Evolutionary conservation across 2,329 filamentous ascomycete species (phyloP), one percentile per base, ranked within the genome.

Genomic region (Orbilia brochopaga): DNA sequence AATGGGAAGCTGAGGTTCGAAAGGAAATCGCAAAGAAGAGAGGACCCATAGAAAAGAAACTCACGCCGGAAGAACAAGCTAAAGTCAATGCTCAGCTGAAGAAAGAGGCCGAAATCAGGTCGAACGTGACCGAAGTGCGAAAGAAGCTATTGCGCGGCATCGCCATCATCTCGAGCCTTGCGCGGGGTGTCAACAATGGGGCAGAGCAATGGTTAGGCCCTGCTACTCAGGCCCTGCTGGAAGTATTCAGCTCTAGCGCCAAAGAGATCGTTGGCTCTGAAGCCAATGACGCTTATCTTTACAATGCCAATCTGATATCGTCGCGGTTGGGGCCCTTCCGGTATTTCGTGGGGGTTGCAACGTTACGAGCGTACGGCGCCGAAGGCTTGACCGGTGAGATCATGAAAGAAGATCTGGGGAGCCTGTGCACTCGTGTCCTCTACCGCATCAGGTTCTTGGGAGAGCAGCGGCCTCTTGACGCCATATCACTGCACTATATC

Each of bases 1-100:
- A 96, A 80, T 99, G 95, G 94, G 94, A 99, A 80, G 90, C 93
- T 78, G 94, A 99, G 74, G 83, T 99, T 6, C 85, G 92, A 65
- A 85, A 87, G 42, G 91, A 97, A 76, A 81, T 99, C 44, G 92
- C 92, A n/a, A 85, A 90, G 78, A 99, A 97, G 82, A 96, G 93
- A 79, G 93, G 93, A 0, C 79, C 81, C 51, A 86, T 90, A 70
- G 87, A 91, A 76, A 93, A 92, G 81, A 99, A 97, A 80, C 86
- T 97, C 8, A 94, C 91, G 0, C 81, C 90, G 0, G 94, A 97
- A 37, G 93, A 99, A 77, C 88, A 89, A 75, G 86, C 88, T 30
- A 97, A 96, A 79, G 90, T 97, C 65, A 93, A 94, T 58, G 89
- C 90, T 5, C 94, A 99, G 77, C 82, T 97, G 24, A 88, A 87